These are phyloP conservation scores for Schizochytrium sp. DNA, from an alignment of 108 stramenopile species.

Conservation along the genomic window DNA sequence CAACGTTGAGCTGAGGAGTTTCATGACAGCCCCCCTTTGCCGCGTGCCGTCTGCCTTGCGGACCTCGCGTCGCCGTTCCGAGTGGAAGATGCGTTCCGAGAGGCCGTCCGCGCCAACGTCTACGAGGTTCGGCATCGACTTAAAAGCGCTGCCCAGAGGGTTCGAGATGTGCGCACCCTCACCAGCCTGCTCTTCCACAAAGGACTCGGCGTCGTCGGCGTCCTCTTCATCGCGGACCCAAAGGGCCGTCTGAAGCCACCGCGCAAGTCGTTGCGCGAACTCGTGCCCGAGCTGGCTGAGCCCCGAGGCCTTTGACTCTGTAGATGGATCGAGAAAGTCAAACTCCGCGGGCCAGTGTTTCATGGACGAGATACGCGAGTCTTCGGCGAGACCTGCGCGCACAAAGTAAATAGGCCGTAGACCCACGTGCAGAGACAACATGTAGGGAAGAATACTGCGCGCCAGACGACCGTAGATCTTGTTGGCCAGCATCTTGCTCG, in stretches of 20 bases:
- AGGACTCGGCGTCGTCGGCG: background rate
- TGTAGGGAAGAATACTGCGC: background rate
- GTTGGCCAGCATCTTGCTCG: background rate
- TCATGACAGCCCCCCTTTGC: background rate
- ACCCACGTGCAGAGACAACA: slow-evolving; percentile 18
- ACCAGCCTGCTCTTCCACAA: background rate
- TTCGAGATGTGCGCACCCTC: background rate
- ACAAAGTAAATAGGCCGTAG: slow-evolving; percentile 12
- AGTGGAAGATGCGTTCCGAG: background rate
- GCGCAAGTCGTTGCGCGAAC: background rate
- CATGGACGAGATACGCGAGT: background rate
- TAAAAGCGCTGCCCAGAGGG: background rate
- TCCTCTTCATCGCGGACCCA: background rate
- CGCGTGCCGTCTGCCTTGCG: background rate
- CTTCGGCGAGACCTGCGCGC: background rate
- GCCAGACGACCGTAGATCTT: slow-evolving; percentile 6
- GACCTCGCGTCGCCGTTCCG: background rate
- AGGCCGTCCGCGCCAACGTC: background rate
- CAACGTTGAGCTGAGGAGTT: background rate
- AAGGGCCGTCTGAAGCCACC: background rate
- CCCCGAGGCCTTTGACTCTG: slow-evolving; percentile 3
- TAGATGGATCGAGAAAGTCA: slow-evolving; percentile 8
- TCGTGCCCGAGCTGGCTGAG: background rate
- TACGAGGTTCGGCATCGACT: background rate
- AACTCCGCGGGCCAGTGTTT: slow-evolving; percentile 1